Base-by-base conservation (phyloP, 164 flowering plant genomes). In the Kingdonia uniflora region DNA sequence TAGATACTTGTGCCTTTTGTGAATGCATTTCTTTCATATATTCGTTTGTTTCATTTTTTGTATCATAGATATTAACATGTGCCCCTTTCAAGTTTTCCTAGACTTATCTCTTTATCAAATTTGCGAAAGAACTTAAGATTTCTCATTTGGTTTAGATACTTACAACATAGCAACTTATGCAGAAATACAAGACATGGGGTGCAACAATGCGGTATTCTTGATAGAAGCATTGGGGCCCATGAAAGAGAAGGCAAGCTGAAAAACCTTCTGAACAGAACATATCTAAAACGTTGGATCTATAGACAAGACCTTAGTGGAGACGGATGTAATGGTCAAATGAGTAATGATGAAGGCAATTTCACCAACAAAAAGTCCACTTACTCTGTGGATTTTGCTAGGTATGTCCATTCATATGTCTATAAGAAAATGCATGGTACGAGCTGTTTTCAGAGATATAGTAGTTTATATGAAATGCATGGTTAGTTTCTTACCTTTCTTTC, bases 301-400 rank as follows among this genome's bases (percentile, higher is more conserved):
- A 11, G 63, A 24, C 20, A 53, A 17, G 81, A 74, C 56, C 42
- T 49, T n/a, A 33, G 57, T 45, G 79, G 76, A 68, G 60, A 57
- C 73, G 76, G 64, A 53, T 54, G 59, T 41, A 74, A 68, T 21
- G 58, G 64, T 24, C 59, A 48, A 21, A 51, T 24, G 45, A 63
- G 54, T 49, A 49, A 57, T 33, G 42, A 22, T 60, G 79, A 68
- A 56, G 76, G 70, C 56, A 67, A 53, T 54, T 40, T 48, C 42
- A 42, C 52, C 42, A 15, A 49, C 55, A 67, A 40, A 59, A 71
- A 62, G 60, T 55, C 74, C 55, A 78, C 61, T 46, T 42, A 55
- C 19, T 63, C 72, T 58, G 68, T 78, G 63, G 91, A 84, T 51
- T 66, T 70, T 72, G 99, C 95, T 58, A 88, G 95, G 99, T 88